phyloP scores from a whole-genome alignment of 2,329 filamentous ascomycete genomes.

The Hirsutella thompsonii region DNA sequence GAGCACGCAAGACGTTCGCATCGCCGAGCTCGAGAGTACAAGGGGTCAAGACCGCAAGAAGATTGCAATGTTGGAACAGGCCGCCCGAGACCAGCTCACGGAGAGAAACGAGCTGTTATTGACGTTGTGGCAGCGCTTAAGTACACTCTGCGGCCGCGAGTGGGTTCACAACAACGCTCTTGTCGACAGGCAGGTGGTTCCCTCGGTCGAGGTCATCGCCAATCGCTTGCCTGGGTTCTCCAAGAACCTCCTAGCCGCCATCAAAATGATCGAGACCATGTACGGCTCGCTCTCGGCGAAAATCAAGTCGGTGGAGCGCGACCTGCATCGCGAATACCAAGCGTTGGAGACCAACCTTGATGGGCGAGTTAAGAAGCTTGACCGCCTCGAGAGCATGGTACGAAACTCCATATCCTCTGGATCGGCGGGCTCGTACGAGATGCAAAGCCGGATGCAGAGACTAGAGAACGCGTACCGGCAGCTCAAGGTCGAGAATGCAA shows the following conservation, averaged over 20 bases:
- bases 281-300: constrained; percentile 66
- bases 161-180: constrained; percentile 86
- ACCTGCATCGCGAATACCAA: constrained; percentile 85
- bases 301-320: constrained; percentile 75
- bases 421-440: constrained; percentile 26
- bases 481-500: constrained; percentile 54
- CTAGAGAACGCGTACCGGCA: constrained; percentile 49
- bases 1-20: constrained; percentile 70
- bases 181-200: constrained; percentile 72
- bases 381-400: constrained; percentile 71
- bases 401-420: constrained; percentile 47
- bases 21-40: constrained; percentile 73
- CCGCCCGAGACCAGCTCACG: constrained; percentile 72
- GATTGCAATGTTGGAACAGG: constrained; percentile 61
- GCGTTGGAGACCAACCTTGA: constrained; percentile 72
- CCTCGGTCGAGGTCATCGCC: constrained; percentile 73
- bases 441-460: constrained; percentile 34
- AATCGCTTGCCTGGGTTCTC: constrained; percentile 80
- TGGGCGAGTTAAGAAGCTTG: constrained; percentile 68
- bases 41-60: constrained; percentile 67
- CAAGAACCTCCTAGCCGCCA: constrained; percentile 74
- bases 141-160: constrained; percentile 73
- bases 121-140: constrained; percentile 80
- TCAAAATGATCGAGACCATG: constrained; percentile 77
- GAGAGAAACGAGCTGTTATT: constrained; percentile 85